Conservation (phyloP, 179 eudicot species). For the Nepenthes alata region DNA sequence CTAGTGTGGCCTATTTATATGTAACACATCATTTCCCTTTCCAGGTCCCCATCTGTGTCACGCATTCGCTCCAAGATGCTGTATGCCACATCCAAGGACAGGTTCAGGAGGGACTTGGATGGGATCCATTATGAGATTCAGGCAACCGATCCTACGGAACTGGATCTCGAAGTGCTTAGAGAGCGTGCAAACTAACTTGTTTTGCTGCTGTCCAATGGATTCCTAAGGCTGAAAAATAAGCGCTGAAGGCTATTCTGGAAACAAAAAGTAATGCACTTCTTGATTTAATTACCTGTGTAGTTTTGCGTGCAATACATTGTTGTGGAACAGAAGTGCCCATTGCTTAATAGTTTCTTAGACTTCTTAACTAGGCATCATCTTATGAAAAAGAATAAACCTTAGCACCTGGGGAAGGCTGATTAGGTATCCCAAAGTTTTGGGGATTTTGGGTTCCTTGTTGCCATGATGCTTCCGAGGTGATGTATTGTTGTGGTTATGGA, state of each 20-base stretch:
- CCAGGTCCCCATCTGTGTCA: slow-evolving; percentile 52
- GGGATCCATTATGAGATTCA: slow-evolving; percentile 74
- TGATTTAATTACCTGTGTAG: not conserved
- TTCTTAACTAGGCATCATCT: no score
- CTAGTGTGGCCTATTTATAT: not conserved
- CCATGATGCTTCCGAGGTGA: slow-evolving; percentile 29
- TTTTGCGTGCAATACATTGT: no score
- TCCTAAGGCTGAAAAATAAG: not conserved
- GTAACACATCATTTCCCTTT: not conserved
- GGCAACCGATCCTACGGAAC: slow-evolving; percentile 65
- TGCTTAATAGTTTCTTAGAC: no score
- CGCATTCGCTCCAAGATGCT: slow-evolving; percentile 67
- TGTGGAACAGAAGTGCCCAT: no score
- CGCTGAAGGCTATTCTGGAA: not conserved
- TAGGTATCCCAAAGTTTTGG: no score
- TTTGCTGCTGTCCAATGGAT: not conserved
- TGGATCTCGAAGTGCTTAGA: slow-evolving; percentile 60
- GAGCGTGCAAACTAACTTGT: slow-evolving; percentile 24
- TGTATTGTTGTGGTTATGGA: slow-evolving; percentile 8
- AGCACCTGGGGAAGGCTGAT: no score
- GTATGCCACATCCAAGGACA: slow-evolving; percentile 65
- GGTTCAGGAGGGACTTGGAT: slow-evolving; percentile 52
- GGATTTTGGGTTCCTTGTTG: slow-evolving; percentile 13
- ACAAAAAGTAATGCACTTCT: not conserved
- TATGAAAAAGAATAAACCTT: no score